These are phyloP conservation scores for Aspergillus incahuasiensis DNA, from an alignment of 495 filamentous ascomycete genomes.

Conservation along the genomic window DNA sequence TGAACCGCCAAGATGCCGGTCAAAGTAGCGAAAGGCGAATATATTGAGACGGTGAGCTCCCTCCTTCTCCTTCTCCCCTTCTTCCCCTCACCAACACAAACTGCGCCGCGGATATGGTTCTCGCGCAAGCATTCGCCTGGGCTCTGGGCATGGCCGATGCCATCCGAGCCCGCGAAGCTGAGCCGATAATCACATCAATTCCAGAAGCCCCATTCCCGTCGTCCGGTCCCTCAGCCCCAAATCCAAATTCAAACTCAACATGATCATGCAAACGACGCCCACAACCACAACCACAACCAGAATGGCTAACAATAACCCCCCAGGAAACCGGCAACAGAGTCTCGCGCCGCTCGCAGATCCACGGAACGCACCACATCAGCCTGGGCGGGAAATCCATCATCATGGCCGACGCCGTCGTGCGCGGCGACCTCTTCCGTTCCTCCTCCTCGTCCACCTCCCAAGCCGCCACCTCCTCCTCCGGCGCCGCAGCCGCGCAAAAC, in stretches of 20 bases:
- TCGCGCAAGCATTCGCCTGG: not conserved
- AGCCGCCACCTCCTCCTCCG: constrained; percentile 10
- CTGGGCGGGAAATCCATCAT: constrained; percentile 95
- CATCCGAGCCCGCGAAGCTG: not conserved
- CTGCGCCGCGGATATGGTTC: not conserved
- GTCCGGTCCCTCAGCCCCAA: not conserved
- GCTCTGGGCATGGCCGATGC: too few relatives aligned
- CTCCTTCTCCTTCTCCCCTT: not conserved
- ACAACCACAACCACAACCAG: not conserved
- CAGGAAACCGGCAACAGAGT: constrained; percentile 99
- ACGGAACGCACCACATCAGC: constrained; percentile 95
- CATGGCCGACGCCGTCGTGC: constrained; percentile 83
- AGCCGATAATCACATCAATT: too few relatives aligned
- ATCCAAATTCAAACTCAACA: too few relatives aligned
- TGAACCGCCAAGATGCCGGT: constrained; percentile 56
- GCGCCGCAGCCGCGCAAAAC: too few relatives aligned
- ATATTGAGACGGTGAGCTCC: constrained; percentile 82
- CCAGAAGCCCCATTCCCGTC: too few relatives aligned
- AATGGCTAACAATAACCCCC: constrained; percentile 6
- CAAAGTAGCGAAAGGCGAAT: constrained; percentile 78
- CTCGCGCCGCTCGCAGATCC: constrained; percentile 79
- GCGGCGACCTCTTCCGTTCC: constrained; percentile 74
- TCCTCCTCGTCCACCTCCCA: constrained; percentile 28
- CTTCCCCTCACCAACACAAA: not conserved
- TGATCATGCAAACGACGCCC: not conserved